Conservation (phyloP, 139 green algal species). For the Marvania coccoides region DNA sequence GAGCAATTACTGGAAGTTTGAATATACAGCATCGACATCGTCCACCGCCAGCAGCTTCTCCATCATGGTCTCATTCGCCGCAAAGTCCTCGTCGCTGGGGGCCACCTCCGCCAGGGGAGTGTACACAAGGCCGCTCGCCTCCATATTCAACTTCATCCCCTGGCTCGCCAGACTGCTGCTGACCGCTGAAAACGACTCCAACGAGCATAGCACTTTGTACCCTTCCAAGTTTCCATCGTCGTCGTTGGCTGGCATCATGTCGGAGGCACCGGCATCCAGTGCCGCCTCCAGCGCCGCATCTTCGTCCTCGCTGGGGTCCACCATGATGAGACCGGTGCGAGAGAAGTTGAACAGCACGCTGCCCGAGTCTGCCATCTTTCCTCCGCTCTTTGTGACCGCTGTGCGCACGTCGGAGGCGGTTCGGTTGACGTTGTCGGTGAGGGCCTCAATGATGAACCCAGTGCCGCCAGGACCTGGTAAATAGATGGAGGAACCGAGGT, state of each 20-base stretch:
- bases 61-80: conserved; percentile 68
- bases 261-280: conserved; percentile 66
- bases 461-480: conserved; percentile 54
- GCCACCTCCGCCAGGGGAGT: conserved; percentile 25
- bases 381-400: conserved; percentile 68
- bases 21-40: conserved; percentile 86
- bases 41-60: conserved; percentile 85
- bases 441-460: conserved; percentile 80
- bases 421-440: conserved; percentile 92
- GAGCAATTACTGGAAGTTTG: conserved; percentile 40
- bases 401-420: conserved; percentile 46
- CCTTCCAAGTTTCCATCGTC: conserved; percentile 29
- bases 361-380: conserved; percentile 81
- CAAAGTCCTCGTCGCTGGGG: conserved; percentile 30
- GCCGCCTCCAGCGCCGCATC: conserved; percentile 64
- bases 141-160: conserved; percentile 4
- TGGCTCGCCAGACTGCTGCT: conserved; percentile 5
- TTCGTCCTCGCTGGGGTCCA: conserved; percentile 30
- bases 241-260: conserved; percentile 39
- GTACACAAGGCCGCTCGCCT: conserved; percentile 19
- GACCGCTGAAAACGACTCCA: conserved; percentile 30
- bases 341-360: conserved; percentile 90
- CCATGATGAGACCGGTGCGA: conserved; percentile 37
- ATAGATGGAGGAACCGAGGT: no score
- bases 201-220: conserved; percentile 32